These are phyloP conservation scores for Coemansia sp. DNA, from an alignment of 192 early-diverging fungal genomes.

Conservation along the genomic window DNA sequence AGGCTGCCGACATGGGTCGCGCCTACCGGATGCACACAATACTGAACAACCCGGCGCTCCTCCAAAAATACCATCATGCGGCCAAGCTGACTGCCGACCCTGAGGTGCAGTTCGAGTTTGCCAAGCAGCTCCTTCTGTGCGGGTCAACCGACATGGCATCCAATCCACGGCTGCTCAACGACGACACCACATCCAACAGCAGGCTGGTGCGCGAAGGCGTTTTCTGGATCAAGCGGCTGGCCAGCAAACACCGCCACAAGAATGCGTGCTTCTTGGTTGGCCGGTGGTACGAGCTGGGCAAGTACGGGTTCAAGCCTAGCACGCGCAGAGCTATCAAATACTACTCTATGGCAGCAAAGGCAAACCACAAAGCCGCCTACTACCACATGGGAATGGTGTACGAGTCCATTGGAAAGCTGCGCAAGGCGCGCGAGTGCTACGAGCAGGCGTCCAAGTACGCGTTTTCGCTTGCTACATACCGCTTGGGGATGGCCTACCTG, in stretches of 20 bases:
- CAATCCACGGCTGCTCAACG: constrained; percentile 16
- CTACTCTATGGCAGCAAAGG: constrained; percentile 35
- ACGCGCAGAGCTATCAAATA: constrained; percentile 42
- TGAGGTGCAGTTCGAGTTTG: constrained; percentile 73
- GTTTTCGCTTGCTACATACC: constrained; percentile 43
- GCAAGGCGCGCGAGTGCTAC: constrained; percentile 45
- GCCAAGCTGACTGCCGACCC: constrained; percentile 71
- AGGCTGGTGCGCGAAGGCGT: constrained; percentile 49
- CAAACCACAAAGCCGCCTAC: constrained; percentile 34
- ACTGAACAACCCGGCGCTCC: constrained; percentile 47
- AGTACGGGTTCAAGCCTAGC: constrained; percentile 46
- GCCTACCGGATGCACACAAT: constrained; percentile 51
- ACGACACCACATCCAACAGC: constrained; percentile 27
- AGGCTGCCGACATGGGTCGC: constrained; percentile 41
- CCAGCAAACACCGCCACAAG: constrained; percentile 40
- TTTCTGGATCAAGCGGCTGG: constrained; percentile 52
- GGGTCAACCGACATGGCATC: constrained; percentile 48
- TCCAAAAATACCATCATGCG: constrained; percentile 66
- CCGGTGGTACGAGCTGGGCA: constrained; percentile 51
- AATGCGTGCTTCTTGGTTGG: constrained; percentile 50
- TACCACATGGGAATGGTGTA: constrained; percentile 37
- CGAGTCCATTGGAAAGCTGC: constrained; percentile 30
- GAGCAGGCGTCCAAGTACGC: constrained; percentile 42
- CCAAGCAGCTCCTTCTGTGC: constrained; percentile 57
- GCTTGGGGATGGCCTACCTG: constrained; percentile 51